Percentiles rank a stretch among this genome's conserved stretches.
Evolutionary conservation across 495 filamentous ascomycete species (phyloP).

Genomic region (Podospora fimiseda): DNA sequence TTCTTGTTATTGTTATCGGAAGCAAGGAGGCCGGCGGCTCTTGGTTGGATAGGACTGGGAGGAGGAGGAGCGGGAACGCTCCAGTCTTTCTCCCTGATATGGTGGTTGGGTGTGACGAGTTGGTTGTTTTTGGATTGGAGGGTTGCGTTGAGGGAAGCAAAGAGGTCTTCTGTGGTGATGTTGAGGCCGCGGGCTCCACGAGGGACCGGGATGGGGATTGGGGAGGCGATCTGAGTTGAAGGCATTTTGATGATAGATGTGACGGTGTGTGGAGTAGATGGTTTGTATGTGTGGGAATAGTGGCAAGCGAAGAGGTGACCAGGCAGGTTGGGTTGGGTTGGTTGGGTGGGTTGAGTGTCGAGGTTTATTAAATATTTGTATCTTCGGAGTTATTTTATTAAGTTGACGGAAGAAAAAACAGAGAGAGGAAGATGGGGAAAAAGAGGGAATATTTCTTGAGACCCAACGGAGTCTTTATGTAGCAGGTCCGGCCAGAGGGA

Average conservation of each 20-base stretch:
- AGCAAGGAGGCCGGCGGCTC: constrained; percentile 35
- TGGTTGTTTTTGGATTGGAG: constrained; percentile 32
- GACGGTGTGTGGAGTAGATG: neutral
- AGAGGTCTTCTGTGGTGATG: constrained; percentile 38
- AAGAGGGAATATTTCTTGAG: neutral
- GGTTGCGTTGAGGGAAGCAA: constrained; percentile 41
- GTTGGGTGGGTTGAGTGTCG: too few species aligned
- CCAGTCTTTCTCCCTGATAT: constrained; percentile 45
- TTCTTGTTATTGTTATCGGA: constrained; percentile 6
- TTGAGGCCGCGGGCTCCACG: constrained; percentile 30
- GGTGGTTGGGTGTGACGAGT: constrained; percentile 34
- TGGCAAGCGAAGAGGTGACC: neutral
- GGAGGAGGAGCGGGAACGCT: constrained; percentile 45
- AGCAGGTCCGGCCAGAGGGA: constrained; percentile 15
- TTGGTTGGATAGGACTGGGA: constrained; percentile 44
- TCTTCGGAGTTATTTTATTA: neutral
- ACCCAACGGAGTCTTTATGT: neutral
- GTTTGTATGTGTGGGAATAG: neutral
- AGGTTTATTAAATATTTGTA: neutral
- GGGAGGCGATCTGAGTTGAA: constrained; percentile 34
- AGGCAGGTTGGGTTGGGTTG: neutral
- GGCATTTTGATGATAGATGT: neutral
- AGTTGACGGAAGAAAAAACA: neutral
- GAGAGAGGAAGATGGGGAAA: neutral
- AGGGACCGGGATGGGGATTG: constrained; percentile 37